phyloP scores from a whole-genome alignment of 179 eudicot genomes.

The Pouteria campechiana region DNA sequence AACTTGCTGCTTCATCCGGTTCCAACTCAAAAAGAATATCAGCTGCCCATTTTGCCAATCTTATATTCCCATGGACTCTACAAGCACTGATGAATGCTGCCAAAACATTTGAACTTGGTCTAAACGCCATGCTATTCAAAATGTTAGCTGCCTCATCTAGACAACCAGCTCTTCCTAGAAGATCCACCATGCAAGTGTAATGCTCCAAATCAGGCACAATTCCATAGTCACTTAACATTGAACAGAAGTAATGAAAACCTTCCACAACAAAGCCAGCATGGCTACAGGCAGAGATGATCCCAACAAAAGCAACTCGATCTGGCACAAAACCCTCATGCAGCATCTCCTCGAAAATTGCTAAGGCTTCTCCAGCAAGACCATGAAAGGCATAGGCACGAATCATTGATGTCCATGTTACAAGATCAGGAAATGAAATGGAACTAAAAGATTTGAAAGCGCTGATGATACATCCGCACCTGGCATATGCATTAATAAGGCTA shows the following conservation, averaged over 20 bases:
- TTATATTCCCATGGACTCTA: conserved; percentile 30
- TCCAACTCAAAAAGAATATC: conserved; percentile 28
- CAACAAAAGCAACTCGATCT: conserved; percentile 37
- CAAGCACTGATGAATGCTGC: conserved; percentile 46
- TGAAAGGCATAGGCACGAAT: conserved; percentile 36
- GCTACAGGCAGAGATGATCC: conserved; percentile 44
- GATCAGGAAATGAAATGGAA: conserved; percentile 28
- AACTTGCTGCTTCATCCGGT: conserved; percentile 32
- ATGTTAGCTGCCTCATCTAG: conserved; percentile 31
- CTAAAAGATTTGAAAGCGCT: conserved; percentile 21
- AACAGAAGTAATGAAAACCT: conserved; percentile 34
- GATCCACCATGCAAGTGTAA: conserved; percentile 40
- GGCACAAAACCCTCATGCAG: conserved; percentile 19
- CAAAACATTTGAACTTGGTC: conserved; percentile 18
- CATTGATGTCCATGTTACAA: conserved; percentile 43
- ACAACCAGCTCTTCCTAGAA: conserved; percentile 39
- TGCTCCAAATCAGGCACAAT: conserved; percentile 37
- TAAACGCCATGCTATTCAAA: conserved; percentile 14
- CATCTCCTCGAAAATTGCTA: conserved; percentile 33
- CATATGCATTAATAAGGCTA: conserved; percentile 35
- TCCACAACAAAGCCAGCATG: conserved; percentile 37
- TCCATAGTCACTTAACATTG: conserved; percentile 24
- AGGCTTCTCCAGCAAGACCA: conserved; percentile 27
- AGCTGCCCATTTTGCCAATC: conserved; percentile 48
- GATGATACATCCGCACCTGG: conserved; percentile 32